Evolutionary conservation across 2,329 filamentous ascomycete genomes (phyloP), one percentile per base, ranked within the genome.

Genomic region (Ophiocordyceps australis): DNA sequence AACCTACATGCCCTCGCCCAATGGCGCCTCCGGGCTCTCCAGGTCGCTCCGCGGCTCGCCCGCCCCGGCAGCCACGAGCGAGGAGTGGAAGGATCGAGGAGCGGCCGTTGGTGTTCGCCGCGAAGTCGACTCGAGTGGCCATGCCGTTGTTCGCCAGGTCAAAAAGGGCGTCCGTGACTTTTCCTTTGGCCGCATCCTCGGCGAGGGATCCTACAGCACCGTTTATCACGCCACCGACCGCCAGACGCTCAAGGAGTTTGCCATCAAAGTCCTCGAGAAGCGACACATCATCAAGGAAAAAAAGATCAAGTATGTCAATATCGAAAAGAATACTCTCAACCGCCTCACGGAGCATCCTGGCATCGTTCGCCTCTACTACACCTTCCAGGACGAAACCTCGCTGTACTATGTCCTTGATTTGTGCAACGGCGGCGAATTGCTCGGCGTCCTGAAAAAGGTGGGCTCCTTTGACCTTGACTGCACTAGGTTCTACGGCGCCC

Each of bases 221-320:
- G 89, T 98, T 20, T 72, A 89, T 35, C 71, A 89, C 27, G 89
- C 85, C 20, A 93, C 83, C 4, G 89, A 98, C 50, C 74, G 86
- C 32, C 82, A 93, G 49, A 93, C 82, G 2, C 57, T 91, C 30
- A 92, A 92, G 42, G 86, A 98, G 49, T 95, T 95, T 45, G 89
- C 89, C 15, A 85, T 98, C 54, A 98, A 98, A 50, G 86, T 98
- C 11, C 67, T 98, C 24, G 89, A 98, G 54, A 98, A 98, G 55
- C 72, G 83, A 41, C 89, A 98, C 50, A 98, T 98, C 44, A 98
- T 98, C 61, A 98, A 95, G 53, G 89, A 98, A 55, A 95, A 93
- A 54, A 98, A 98, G 63, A 92, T 98, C 43, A 98, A 98, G 62
- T 98, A 98, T 45, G 89, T 98, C 52, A 98, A 95, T 52, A 98